phyloP scores from a whole-genome alignment of 768 basidiomycete genomes.

The Leccinum disarticulatum region DNA sequence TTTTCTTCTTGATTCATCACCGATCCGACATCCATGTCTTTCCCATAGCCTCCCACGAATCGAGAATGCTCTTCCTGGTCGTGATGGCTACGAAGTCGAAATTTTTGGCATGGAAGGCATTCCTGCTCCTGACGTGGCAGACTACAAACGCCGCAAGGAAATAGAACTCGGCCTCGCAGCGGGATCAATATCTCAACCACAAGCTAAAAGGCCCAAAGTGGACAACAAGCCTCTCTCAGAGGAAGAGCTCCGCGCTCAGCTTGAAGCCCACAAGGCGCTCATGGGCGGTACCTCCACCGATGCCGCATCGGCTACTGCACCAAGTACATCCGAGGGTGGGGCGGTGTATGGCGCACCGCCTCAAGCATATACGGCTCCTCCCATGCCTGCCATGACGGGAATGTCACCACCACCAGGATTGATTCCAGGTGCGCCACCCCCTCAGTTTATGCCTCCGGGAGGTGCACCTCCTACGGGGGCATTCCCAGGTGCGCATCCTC shows the following conservation, averaged over 20 bases:
- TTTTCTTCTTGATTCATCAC: background rate
- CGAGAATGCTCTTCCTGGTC: slow-evolving; percentile 93
- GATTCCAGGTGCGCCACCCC: slow-evolving; percentile 45
- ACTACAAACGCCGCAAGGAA: slow-evolving; percentile 95
- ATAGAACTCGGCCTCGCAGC: slow-evolving; percentile 86
- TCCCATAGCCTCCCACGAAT: slow-evolving; percentile 71
- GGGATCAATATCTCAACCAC: slow-evolving; percentile 79
- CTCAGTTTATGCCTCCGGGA: slow-evolving; percentile 39
- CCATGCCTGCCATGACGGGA: slow-evolving; percentile 34
- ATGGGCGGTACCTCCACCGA: slow-evolving; percentile 65
- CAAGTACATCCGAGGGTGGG: slow-evolving; percentile 40
- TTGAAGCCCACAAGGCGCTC: slow-evolving; percentile 86
- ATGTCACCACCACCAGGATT: slow-evolving; percentile 40
- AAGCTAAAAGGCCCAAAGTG: slow-evolving; percentile 75
- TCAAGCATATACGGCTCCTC: slow-evolving; percentile 59
- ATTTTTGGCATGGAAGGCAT: slow-evolving; percentile 99
- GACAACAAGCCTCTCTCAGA: slow-evolving; percentile 78
- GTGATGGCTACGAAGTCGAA: slow-evolving; percentile 97
- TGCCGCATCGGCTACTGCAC: slow-evolving; percentile 31
- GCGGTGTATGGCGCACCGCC: slow-evolving; percentile 75
- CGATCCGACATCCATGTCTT: slow-evolving; percentile 13
- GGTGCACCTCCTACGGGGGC: slow-evolving; percentile 37
- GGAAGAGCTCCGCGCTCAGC: slow-evolving; percentile 79
- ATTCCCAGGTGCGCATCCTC: slow-evolving; percentile 39
- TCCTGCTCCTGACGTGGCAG: slow-evolving; percentile 89